Evolutionary conservation across 495 filamentous ascomycete species (phyloP), one percentile per base, ranked within the genome.

Genomic region (Thermothielavioides terrestris): DNA sequence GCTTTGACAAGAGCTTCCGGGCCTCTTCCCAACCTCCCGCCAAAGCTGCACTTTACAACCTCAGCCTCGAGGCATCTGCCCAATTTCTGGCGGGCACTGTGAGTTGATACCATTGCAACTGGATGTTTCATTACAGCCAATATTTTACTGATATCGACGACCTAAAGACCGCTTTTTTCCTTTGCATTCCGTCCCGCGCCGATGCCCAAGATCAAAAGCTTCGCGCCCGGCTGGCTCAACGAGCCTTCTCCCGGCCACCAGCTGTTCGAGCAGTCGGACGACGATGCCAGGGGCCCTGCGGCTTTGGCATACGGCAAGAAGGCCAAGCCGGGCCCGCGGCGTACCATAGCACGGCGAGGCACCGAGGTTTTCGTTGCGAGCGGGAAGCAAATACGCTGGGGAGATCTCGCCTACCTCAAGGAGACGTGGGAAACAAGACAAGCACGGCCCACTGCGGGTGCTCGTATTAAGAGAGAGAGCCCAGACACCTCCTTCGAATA

Each of bases 361-460:
- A 85, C 83, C 26, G 85, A 95, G 56, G 71, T 94, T 1, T 94
- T 95, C 62, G 80, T 85, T 1, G 88, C 87, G 12, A 81, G 85
- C 11, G 88, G 87, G 25, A 91, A 84, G 55, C 80, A 94, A 64
- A 86, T 95, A 31, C 75, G 88, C 60, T 95, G 89, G 89, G 80
- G 83, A 6, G 83, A 90, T 66, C 70, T 95, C 8, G 76, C 76
- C 32, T 73, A 77, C 49, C 66, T 95, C 46, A 90, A 89, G 65
- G 81, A 89, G 56, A 73, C 79, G 57, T 87, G 79, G 75, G 77
- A 73, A 52, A 58, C 71, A 6, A 53, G 54, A 42, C 55, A 60
- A 54, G 44, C 58, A 30, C 32, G 56, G 38, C 40, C 46, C 14
- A 15, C 39, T 11, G 26, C 43, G 11, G 43, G 40, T 4, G 14